phyloP scores from a whole-genome alignment of 2,329 filamentous ascomycete species.

The Talaromyces sp. region DNA sequence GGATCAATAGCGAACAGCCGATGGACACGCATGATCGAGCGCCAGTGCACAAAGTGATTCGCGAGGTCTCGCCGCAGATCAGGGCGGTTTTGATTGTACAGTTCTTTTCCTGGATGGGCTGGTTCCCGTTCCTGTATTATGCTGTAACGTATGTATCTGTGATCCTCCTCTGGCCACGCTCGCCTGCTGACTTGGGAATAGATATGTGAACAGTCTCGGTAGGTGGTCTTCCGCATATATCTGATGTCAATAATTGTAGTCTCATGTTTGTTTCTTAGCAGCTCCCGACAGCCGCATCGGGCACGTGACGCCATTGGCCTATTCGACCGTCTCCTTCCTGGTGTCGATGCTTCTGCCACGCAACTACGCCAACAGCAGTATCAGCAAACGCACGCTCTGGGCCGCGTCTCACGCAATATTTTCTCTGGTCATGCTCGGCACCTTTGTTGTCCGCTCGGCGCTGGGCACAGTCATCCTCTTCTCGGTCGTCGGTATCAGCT shows the following conservation, averaged over 20 bases:
- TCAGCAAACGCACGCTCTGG: neutral
- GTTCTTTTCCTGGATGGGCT: slow-evolving; percentile 3
- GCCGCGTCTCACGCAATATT: neutral
- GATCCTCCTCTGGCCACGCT: neutral
- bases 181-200: neutral
- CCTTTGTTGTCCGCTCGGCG: neutral
- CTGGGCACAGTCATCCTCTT: neutral
- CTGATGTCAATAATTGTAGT: neutral
- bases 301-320: neutral
- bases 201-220: neutral
- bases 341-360: neutral
- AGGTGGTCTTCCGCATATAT: neutral
- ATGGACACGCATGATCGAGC: too few species aligned
- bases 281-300: neutral
- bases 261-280: too few species aligned
- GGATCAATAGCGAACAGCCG: neutral
- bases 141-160: neutral
- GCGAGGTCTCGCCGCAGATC: neutral
- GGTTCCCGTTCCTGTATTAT: slow-evolving; percentile 3
- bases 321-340: neutral
- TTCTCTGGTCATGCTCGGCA: neutral
- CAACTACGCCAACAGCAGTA: neutral
- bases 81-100: neutral
- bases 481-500: neutral
- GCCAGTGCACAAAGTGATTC: neutral